These are phyloP conservation scores for Begonia masoniana DNA, from an alignment of 306 rosid species.

Conservation along the genomic window DNA sequence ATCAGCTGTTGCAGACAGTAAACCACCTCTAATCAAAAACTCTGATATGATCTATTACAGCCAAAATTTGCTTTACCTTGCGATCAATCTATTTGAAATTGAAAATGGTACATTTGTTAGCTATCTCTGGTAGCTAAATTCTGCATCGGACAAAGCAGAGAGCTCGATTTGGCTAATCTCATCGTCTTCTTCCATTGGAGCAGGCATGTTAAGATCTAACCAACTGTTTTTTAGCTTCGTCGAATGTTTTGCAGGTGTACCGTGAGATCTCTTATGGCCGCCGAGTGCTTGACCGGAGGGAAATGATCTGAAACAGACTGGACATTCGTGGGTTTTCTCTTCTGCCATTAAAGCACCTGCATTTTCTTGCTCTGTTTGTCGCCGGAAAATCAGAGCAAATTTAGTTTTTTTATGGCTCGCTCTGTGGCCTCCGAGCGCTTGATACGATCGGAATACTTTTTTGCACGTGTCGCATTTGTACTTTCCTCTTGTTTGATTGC, in stretches of 20 bases:
- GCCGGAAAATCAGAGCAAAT: neutral
- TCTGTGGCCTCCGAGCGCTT: constrained; percentile 91
- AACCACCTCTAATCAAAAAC: too few species aligned
- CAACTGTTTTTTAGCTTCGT: constrained; percentile 7
- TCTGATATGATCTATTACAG: too few species aligned
- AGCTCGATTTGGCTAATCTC: constrained; percentile 48
- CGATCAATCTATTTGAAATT: neutral
- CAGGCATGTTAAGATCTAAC: constrained; percentile 85
- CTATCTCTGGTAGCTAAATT: constrained; percentile 28
- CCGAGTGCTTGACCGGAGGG: constrained; percentile 92
- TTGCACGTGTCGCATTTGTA: constrained; percentile 79
- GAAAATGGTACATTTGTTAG: neutral
- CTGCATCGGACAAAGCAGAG: constrained; percentile 67
- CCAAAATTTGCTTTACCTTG: neutral
- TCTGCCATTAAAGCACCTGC: constrained; percentile 12
- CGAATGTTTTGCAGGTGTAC: constrained; percentile 16
- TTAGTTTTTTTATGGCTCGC: constrained; percentile 74
- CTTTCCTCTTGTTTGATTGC: constrained; percentile 22
- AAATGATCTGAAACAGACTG: constrained; percentile 63
- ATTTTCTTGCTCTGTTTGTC: constrained; percentile 10
- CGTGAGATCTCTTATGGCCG: constrained; percentile 87
- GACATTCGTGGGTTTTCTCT: constrained; percentile 61
- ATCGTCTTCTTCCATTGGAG: constrained; percentile 38
- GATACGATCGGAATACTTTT: constrained; percentile 62
- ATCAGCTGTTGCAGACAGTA: constrained; percentile 8